A percentile compares a stretch with the other conserved stretches of the same genome.
Evolutionary conservation across 1,139 yeast genomes (phyloP).

Genomic region (Arxiozyma bovina): DNA sequence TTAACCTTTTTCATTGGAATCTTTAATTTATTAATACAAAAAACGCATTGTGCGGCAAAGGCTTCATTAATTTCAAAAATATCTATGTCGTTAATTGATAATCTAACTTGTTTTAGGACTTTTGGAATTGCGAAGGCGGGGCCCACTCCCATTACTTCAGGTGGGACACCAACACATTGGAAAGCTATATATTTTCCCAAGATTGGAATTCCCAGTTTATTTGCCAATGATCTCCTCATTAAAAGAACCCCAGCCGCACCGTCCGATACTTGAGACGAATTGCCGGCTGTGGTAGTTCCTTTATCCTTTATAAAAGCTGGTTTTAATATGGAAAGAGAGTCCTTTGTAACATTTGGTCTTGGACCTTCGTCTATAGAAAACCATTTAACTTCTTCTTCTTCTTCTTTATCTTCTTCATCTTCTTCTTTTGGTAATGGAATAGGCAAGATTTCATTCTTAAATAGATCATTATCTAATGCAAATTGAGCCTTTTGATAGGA

Average conservation of each 20-base stretch:
- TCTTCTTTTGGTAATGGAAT: constrained; percentile 34
- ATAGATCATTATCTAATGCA: constrained; percentile 63
- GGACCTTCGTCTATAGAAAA: constrained; percentile 87
- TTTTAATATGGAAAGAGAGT: constrained; percentile 58
- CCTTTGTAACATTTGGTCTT: constrained; percentile 76
- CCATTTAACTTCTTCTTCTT: constrained; percentile 12
- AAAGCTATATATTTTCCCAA: constrained; percentile 72
- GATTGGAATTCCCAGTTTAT: constrained; percentile 55
- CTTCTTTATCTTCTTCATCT: constrained; percentile 11
- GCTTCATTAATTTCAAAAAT: constrained; percentile 91
- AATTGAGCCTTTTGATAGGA: constrained; percentile 79
- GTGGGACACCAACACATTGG: constrained; percentile 83
- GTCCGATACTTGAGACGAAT: constrained; percentile 90
- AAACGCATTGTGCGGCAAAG: constrained; percentile 88
- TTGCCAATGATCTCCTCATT: constrained; percentile 83
- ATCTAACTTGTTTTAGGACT: constrained; percentile 56
- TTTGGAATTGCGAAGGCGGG: constrained; percentile 91
- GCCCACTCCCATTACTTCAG: constrained; percentile 95
- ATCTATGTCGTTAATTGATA: constrained; percentile 56
- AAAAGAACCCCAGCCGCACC: constrained; percentile 89
- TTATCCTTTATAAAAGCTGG: constrained; percentile 79
- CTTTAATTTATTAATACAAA: constrained; percentile 56
- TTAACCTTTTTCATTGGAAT: constrained; percentile 69
- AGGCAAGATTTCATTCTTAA: constrained; percentile 81
- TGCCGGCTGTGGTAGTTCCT: constrained; percentile 90